Percentiles rank a stretch among this genome's conserved stretches.
These are phyloP conservation scores for Turritis glabra DNA, from an alignment of 345 rosid genomes.

Conservation along the genomic window DNA sequence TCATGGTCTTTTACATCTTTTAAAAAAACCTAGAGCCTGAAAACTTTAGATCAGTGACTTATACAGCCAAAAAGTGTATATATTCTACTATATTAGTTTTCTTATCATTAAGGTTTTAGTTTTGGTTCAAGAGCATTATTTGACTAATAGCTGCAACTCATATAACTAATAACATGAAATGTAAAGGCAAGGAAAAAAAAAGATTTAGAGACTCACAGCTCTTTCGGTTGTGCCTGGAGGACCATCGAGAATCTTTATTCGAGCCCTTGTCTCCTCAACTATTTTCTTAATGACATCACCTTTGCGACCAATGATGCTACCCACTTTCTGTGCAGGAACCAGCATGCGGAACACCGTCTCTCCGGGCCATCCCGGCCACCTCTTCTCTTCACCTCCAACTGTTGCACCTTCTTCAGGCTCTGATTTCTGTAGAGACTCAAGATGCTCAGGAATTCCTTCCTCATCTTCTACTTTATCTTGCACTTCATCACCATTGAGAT, in stretches of 20 bases:
- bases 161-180: slow-evolving; percentile 19
- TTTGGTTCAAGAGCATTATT: slow-evolving; percentile 6
- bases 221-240: slow-evolving; percentile 99
- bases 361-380: slow-evolving; percentile 99
- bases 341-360: slow-evolving; percentile 97
- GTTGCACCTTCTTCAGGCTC: slow-evolving; percentile 42
- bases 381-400: slow-evolving; percentile 66
- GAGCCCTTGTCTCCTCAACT: slow-evolving; percentile 97
- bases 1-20: not conserved
- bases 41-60: not conserved
- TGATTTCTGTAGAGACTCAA: slow-evolving; percentile 37
- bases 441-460: slow-evolving; percentile 44
- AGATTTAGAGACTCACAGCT: slow-evolving; percentile 73
- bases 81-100: slow-evolving; percentile 10
- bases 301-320: slow-evolving; percentile 97
- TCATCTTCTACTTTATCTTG: slow-evolving; percentile 31
- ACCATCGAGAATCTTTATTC: slow-evolving; percentile 97
- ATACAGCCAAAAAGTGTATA: not conserved
- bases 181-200: slow-evolving; percentile 18
- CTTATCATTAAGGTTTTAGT: not conserved
- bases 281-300: slow-evolving; percentile 97
- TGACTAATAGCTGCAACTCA: slow-evolving; percentile 18
- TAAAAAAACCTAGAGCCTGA: slow-evolving; percentile 11
- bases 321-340: slow-evolving; percentile 98
- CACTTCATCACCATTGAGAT: slow-evolving; percentile 33